phyloP scores from a whole-genome alignment of 441 rosid species.

The Macaranga tanarius region DNA sequence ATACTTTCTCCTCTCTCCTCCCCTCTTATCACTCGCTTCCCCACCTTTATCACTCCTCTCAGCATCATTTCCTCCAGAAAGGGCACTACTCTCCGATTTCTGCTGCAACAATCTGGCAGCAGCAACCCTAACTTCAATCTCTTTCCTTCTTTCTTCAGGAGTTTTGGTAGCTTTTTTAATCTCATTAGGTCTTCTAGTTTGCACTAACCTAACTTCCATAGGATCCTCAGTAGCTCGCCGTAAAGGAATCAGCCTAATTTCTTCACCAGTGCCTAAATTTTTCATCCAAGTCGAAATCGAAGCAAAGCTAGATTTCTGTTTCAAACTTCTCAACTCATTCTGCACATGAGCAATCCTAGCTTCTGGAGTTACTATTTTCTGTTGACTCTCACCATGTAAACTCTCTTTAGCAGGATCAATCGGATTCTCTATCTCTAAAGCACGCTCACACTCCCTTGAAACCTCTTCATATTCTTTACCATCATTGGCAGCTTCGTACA shows the following conservation, averaged over 20 bases:
- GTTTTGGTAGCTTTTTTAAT: slow-evolving; percentile 91
- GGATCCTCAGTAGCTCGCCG: slow-evolving; percentile 77
- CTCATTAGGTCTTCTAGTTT: slow-evolving; percentile 82
- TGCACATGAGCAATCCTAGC: slow-evolving; percentile 77
- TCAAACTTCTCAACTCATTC: slow-evolving; percentile 64
- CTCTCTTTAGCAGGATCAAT: slow-evolving; percentile 90
- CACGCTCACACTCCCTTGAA: slow-evolving; percentile 74
- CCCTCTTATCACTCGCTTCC: slow-evolving; percentile 54
- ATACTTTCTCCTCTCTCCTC: slow-evolving; percentile 67
- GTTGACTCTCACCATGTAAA: slow-evolving; percentile 84
- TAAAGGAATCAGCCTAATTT: slow-evolving; percentile 69
- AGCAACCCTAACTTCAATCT: slow-evolving; percentile 93
- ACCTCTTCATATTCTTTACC: slow-evolving; percentile 84
- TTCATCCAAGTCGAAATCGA: slow-evolving; percentile 84
- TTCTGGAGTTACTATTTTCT: slow-evolving; percentile 61
- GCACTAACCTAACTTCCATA: slow-evolving; percentile 71
- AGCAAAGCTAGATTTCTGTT: slow-evolving; percentile 67
- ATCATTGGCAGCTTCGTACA: slow-evolving; percentile 74
- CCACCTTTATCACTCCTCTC: slow-evolving; percentile 46
- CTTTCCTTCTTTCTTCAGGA: slow-evolving; percentile 83
- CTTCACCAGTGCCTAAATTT: slow-evolving; percentile 76
- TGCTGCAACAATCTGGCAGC: slow-evolving; percentile 90
- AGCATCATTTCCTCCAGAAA: slow-evolving; percentile 32
- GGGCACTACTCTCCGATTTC: slow-evolving; percentile 49
- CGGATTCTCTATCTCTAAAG: slow-evolving; percentile 65